Percentiles rank a stretch among this genome's conserved stretches.
These are phyloP conservation scores for Oryza nivara DNA, from an alignment of 176 grass and related monocot genomes.

Conservation along the genomic window DNA sequence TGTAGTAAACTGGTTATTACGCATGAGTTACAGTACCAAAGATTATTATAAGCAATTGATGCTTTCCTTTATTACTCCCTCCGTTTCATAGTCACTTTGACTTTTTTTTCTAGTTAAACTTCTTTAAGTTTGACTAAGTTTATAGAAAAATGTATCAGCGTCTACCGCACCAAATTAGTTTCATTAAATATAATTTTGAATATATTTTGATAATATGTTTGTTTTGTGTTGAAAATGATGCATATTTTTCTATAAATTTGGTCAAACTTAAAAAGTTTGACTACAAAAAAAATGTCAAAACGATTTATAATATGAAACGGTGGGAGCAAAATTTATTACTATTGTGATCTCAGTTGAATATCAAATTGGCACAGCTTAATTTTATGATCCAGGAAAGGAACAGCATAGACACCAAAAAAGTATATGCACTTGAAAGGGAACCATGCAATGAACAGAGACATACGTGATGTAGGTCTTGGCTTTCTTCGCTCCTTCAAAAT, in stretches of 20 bases:
- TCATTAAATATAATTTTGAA: too few species aligned
- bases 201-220: too few species aligned
- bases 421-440: constrained; percentile 28
- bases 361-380: not conserved
- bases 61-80: not conserved
- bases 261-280: too few species aligned
- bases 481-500: constrained; percentile 96
- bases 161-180: too few species aligned
- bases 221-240: too few species aligned
- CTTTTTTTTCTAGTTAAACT: too few species aligned
- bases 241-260: too few species aligned
- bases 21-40: not conserved
- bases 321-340: not conserved
- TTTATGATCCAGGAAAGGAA: constrained; percentile 28
- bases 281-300: too few species aligned
- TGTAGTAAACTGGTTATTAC: not conserved
- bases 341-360: constrained; percentile 2
- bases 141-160: too few species aligned
- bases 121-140: too few species aligned
- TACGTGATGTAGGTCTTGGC: constrained; percentile 74
- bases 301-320: too few species aligned
- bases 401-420: not conserved
- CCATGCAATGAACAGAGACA: constrained; percentile 34
- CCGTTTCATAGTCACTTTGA: too few species aligned
- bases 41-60: not conserved